phyloP scores from a whole-genome alignment of 2,329 filamentous ascomycete genomes.

The Chalaropsis ovoidea region DNA sequence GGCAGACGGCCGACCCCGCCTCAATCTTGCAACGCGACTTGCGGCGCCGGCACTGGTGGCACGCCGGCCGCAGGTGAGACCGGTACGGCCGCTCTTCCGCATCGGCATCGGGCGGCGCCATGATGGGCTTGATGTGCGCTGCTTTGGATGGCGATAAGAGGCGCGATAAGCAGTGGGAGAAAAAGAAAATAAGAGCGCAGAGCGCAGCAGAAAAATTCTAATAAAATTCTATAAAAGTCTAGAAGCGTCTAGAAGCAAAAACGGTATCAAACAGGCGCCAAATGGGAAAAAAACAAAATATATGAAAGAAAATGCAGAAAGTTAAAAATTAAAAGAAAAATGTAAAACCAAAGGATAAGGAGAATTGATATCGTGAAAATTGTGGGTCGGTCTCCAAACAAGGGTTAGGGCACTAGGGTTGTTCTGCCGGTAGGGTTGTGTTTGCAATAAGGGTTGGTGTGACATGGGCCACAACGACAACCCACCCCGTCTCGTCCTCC shows the following conservation, averaged over 20 bases:
- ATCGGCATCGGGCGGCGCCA: constrained; percentile 11
- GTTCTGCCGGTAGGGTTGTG: neutral
- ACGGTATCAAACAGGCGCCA: neutral
- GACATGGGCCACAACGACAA: no score
- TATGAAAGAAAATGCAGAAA: neutral
- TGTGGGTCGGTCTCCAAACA: neutral
- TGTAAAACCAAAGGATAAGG: neutral
- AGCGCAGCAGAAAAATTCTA: neutral
- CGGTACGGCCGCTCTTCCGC: constrained; percentile 43
- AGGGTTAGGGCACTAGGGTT: neutral
- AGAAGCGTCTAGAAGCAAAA: neutral
- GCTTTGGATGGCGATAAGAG: no score
- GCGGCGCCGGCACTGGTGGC: constrained; percentile 48
- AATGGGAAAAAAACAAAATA: neutral
- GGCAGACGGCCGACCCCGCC: constrained; percentile 42
- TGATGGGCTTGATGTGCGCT: neutral
- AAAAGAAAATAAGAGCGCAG: neutral
- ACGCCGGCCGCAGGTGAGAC: constrained; percentile 52
- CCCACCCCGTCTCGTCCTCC: no score
- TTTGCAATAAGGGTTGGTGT: neutral
- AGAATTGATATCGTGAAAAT: neutral
- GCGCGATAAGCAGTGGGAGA: no score
- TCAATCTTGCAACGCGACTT: constrained; percentile 54
- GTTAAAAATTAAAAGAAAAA: neutral
- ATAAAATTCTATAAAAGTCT: neutral